phyloP scores from a whole-genome alignment of 352 stramenopile species.

The Globisporangium paddicum region DNA sequence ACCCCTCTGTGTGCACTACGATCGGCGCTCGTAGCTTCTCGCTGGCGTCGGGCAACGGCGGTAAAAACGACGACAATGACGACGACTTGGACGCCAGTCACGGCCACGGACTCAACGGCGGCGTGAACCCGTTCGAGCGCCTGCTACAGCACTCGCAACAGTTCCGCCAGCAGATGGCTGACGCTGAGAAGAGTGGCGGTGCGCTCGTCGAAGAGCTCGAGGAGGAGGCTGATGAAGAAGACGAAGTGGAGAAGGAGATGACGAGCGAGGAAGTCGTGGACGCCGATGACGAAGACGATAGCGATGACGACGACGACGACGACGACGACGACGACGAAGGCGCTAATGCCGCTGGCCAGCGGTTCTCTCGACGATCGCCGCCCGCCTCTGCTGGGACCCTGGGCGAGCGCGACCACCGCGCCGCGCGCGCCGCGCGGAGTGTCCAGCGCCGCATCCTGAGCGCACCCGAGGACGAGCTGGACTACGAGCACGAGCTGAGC shows the following conservation, averaged over 20 bases:
- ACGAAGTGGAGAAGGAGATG: conserved; percentile 6
- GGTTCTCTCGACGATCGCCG: neutral
- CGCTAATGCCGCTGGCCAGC: neutral
- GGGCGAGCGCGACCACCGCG: conserved; percentile 4
- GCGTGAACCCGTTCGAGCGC: conserved; percentile 57
- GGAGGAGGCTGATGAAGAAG: conserved; percentile 11
- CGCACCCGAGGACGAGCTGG: conserved; percentile 35
- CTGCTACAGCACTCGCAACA: conserved; percentile 63
- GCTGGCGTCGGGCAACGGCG: neutral
- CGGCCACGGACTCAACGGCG: conserved; percentile 6
- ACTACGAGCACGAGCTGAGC: conserved; percentile 73
- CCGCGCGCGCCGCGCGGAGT: conserved; percentile 3
- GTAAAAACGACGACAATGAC: conserved; percentile 17
- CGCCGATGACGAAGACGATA: conserved; percentile 13
- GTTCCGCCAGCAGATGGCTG: conserved; percentile 38
- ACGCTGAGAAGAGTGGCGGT: conserved; percentile 13
- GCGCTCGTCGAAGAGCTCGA: conserved; percentile 13
- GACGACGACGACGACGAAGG: conserved; percentile 6
- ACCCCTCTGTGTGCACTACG: conserved; percentile 20
- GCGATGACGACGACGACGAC: conserved; percentile 10
- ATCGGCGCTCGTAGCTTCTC: conserved; percentile 11
- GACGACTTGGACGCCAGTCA: neutral
- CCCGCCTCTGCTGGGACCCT: neutral
- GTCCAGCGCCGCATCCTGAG: conserved; percentile 21
- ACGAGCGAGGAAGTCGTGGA: conserved; percentile 10